Conservation (phyloP, 176 grass and related monocot species). For the Olyra latifolia region DNA sequence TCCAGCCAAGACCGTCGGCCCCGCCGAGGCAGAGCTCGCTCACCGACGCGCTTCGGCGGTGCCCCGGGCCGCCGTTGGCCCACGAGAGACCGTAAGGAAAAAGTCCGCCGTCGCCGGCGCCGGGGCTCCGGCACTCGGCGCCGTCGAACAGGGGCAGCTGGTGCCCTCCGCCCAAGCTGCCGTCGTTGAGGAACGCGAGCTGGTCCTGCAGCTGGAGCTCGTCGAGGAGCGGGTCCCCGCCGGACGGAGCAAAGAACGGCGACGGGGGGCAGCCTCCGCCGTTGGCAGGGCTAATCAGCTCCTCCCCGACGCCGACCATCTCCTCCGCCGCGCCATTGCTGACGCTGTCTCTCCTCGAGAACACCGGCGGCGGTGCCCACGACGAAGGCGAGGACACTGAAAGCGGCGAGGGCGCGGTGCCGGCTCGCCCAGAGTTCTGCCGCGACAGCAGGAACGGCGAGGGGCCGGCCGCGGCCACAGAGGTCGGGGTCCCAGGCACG, state of each 20-base stretch:
- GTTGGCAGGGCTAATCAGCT: constrained; percentile 57
- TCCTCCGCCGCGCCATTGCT: constrained; percentile 48
- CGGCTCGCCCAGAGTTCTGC: constrained; percentile 71
- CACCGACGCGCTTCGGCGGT: constrained; percentile 79
- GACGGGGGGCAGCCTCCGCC: constrained; percentile 19
- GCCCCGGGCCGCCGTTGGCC: constrained; percentile 45
- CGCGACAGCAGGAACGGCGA: constrained; percentile 56
- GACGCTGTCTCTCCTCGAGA: constrained; percentile 56
- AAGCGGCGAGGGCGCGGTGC: constrained; percentile 50
- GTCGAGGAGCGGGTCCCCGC: constrained; percentile 42
- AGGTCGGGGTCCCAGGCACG: constrained; percentile 48
- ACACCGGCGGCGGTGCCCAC: constrained; percentile 57
- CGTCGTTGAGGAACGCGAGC: constrained; percentile 72
- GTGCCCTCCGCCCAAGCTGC: not conserved
- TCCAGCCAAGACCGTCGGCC: constrained; percentile 57
- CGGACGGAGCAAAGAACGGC: constrained; percentile 43
- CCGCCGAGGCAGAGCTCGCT: constrained; percentile 79
- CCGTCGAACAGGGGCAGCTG: constrained; percentile 45
- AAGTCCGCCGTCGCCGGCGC: constrained; percentile 16
- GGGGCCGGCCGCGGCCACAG: not conserved
- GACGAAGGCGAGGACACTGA: constrained; percentile 70
- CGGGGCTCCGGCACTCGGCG: constrained; percentile 44
- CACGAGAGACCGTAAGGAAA: constrained; percentile 38
- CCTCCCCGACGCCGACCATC: constrained; percentile 45
- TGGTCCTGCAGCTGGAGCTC: constrained; percentile 88